These are phyloP conservation scores for Phanerochaete carnosa DNA, from an alignment of 768 basidiomycete species.

Conservation along the genomic window DNA sequence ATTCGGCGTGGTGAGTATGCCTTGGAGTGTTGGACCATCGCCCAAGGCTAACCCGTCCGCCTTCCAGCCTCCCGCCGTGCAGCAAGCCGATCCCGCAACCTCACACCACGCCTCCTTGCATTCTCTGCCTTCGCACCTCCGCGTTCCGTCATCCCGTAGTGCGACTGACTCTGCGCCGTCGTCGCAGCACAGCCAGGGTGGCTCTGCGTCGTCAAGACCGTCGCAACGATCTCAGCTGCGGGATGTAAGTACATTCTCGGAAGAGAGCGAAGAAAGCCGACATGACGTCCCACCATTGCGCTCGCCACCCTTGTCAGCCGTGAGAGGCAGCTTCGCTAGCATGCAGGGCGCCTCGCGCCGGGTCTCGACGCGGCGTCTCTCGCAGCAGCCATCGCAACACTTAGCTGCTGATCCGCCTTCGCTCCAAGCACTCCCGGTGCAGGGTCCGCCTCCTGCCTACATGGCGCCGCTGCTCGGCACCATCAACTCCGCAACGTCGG, in stretches of 20 bases:
- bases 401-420: not conserved
- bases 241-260: slow-evolving; percentile 40
- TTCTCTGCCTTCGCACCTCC: slow-evolving; percentile 57
- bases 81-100: slow-evolving; percentile 35
- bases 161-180: slow-evolving; percentile 53
- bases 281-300: slow-evolving; percentile 17
- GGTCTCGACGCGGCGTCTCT: not conserved
- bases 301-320: slow-evolving; percentile 31
- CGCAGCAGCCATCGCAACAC: not conserved
- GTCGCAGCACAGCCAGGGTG: slow-evolving; percentile 35
- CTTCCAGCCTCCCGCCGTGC: slow-evolving; percentile 41
- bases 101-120: slow-evolving; percentile 67
- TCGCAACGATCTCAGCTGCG: slow-evolving; percentile 28
- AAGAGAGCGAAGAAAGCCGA: slow-evolving; percentile 42
- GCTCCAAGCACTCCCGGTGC: not conserved
- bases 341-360: slow-evolving; percentile 1
- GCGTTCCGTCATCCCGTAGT: slow-evolving; percentile 33
- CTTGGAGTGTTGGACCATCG: not conserved
- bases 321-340: slow-evolving; percentile 11
- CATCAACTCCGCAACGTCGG: slow-evolving; percentile 23
- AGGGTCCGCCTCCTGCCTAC: slow-evolving; percentile 8
- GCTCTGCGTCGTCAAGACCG: slow-evolving; percentile 55
- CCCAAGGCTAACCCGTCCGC: not conserved
- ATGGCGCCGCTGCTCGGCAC: slow-evolving; percentile 16
- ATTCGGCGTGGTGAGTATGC: slow-evolving; percentile 57